These are phyloP conservation scores for Anastatica hierochuntica DNA, from an alignment of 345 rosid species.

Conservation along the genomic window DNA sequence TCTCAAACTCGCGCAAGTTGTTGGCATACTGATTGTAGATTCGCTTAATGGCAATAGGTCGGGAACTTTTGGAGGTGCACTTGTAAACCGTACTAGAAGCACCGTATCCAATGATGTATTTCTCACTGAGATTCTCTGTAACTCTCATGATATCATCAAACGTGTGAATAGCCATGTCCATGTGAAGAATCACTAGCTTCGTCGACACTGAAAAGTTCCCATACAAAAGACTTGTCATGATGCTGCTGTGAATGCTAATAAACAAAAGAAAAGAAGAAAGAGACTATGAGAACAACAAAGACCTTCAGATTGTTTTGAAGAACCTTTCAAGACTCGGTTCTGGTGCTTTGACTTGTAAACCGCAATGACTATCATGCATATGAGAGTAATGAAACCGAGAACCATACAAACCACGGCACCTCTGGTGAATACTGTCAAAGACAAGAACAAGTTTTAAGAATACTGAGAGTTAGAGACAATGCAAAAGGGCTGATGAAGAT, in stretches of 20 bases:
- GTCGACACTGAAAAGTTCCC: slow-evolving; percentile 50
- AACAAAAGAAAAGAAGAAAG: background rate
- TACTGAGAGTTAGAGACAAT: background rate
- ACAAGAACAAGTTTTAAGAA: background rate
- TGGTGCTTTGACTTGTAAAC: slow-evolving; percentile 61
- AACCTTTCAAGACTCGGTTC: slow-evolving; percentile 25
- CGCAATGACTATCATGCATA: slow-evolving; percentile 42
- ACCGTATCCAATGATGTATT: slow-evolving; percentile 75
- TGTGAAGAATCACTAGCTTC: slow-evolving; percentile 85
- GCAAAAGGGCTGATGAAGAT: background rate
- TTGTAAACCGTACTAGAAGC: slow-evolving; percentile 91
- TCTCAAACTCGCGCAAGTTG: slow-evolving; percentile 70
- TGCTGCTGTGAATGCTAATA: background rate
- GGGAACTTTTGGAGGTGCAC: slow-evolving; percentile 68
- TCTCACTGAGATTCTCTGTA: slow-evolving; percentile 81
- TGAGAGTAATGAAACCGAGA: slow-evolving; percentile 46
- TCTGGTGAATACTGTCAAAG: slow-evolving; percentile 43
- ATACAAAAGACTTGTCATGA: background rate
- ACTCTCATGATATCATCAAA: slow-evolving; percentile 82
- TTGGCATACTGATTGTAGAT: slow-evolving; percentile 56
- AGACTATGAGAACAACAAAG: background rate
- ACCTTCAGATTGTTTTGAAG: slow-evolving; percentile 40
- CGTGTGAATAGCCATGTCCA: slow-evolving; percentile 94
- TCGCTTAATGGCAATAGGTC: slow-evolving; percentile 92
- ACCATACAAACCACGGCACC: slow-evolving; percentile 53